These are phyloP conservation scores for Fonsecaea multimorphosa DNA, from an alignment of 2,329 filamentous ascomycete genomes.

Conservation along the genomic window DNA sequence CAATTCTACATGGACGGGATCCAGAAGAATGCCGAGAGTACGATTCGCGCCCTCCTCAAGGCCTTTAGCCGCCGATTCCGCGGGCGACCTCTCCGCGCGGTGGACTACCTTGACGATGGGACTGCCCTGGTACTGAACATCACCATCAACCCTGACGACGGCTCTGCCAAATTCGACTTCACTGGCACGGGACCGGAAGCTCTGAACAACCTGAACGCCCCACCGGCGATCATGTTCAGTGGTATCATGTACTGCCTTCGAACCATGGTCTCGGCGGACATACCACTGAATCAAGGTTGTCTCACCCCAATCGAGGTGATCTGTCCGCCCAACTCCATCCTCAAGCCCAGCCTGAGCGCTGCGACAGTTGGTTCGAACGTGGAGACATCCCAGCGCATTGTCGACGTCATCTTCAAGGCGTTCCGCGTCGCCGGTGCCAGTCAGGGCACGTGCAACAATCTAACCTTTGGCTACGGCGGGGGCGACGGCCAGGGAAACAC, in stretches of 20 bases:
- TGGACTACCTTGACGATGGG: conserved; percentile 53
- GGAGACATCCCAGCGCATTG: conserved; percentile 42
- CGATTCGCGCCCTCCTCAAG: conserved; percentile 44
- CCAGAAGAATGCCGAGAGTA: conserved; percentile 44
- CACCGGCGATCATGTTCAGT: conserved; percentile 47
- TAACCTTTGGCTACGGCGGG: conserved; percentile 42
- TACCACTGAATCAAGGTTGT: conserved; percentile 45
- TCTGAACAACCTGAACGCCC: conserved; percentile 48
- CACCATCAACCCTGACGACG: conserved; percentile 43
- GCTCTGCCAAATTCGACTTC: conserved; percentile 49
- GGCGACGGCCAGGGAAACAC: conserved; percentile 42
- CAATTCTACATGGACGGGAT: conserved; percentile 53
- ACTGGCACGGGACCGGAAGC: conserved; percentile 48
- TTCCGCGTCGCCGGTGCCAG: conserved; percentile 41
- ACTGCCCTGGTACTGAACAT: conserved; percentile 46
- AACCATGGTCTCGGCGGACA: conserved; percentile 41
- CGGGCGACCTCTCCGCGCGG: conserved; percentile 38
- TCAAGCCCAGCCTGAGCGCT: conserved; percentile 42
- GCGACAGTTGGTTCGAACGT: conserved; percentile 42
- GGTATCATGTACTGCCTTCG: conserved; percentile 46
- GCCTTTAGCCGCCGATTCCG: conserved; percentile 30
- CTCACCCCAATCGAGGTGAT: conserved; percentile 41
- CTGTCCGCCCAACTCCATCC: conserved; percentile 40
- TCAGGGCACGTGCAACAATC: conserved; percentile 43
- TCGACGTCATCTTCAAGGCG: conserved; percentile 45